Percentiles rank a stretch among this genome's conserved stretches.
These are phyloP conservation scores for Botrytis galanthina DNA, from an alignment of 2,329 filamentous ascomycete species.

Conservation along the genomic window DNA sequence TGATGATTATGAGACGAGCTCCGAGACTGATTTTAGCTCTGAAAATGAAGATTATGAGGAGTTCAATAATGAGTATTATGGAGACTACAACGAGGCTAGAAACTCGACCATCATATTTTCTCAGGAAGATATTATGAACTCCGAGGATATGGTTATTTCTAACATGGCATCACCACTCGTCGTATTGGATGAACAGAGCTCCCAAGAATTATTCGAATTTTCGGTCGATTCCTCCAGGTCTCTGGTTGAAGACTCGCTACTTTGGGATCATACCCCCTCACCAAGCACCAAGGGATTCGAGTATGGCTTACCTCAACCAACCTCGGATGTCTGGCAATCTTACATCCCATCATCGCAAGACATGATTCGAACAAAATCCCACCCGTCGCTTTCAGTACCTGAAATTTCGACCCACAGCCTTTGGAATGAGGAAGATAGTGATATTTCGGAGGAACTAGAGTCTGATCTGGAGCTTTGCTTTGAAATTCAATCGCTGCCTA, in stretches of 20 bases:
- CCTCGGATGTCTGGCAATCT: conserved; percentile 27
- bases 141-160: conserved; percentile 9
- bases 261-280: conserved; percentile 24
- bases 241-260: conserved; percentile 20
- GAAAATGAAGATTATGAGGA: conserved; percentile 21
- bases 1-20: conserved; percentile 21
- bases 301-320: conserved; percentile 31
- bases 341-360: conserved; percentile 26
- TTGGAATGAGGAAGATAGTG: conserved; percentile 21
- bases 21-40: conserved; percentile 25
- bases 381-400: conserved; percentile 20
- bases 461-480: background rate
- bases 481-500: background rate
- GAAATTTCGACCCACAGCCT: conserved; percentile 24
- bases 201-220: background rate
- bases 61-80: background rate
- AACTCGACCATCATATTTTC: conserved; percentile 15
- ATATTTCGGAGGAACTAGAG: background rate
- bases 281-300: background rate
- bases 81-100: background rate
- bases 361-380: conserved; percentile 25
- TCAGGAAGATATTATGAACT: background rate
- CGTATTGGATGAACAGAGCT: background rate
- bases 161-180: background rate
- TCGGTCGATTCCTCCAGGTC: background rate